phyloP scores from a whole-genome alignment of 1,284 basidiomycete genomes.

The Melampsora larici-populina region DNA sequence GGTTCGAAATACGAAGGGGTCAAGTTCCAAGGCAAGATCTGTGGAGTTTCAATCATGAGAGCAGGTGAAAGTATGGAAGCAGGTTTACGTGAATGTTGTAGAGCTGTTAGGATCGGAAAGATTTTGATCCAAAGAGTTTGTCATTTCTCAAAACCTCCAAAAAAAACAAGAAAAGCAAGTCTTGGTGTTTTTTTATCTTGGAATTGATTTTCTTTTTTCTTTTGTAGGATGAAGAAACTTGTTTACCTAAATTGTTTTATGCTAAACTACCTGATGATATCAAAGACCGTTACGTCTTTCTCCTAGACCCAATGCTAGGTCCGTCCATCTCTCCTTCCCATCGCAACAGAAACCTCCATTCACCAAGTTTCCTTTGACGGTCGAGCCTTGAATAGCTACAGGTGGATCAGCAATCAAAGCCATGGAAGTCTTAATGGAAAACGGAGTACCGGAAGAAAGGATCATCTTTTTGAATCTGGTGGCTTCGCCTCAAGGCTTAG shows the following conservation, averaged over 20 bases:
- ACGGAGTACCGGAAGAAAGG: slow-evolving; percentile 75
- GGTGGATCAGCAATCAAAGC: slow-evolving; percentile 98
- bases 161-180: neutral
- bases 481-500: slow-evolving; percentile 84
- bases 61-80: slow-evolving; percentile 58
- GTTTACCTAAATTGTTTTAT: slow-evolving; percentile 78
- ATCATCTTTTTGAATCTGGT: slow-evolving; percentile 98
- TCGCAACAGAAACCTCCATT: too few relatives aligned
- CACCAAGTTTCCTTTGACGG: neutral
- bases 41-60: slow-evolving; percentile 82
- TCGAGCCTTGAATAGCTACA: slow-evolving; percentile 64
- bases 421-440: slow-evolving; percentile 84
- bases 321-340: slow-evolving; percentile 43
- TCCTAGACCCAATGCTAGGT: slow-evolving; percentile 98
- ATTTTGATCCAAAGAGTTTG: slow-evolving; percentile 86
- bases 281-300: slow-evolving; percentile 79
- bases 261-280: slow-evolving; percentile 90
- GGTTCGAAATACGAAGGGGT: slow-evolving; percentile 81
- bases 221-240: slow-evolving; percentile 85
- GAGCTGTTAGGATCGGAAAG: slow-evolving; percentile 76
- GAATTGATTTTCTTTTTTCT: neutral
- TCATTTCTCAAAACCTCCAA: slow-evolving; percentile 8
- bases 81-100: slow-evolving; percentile 85
- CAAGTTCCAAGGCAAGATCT: slow-evolving; percentile 88
- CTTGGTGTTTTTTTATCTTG: slow-evolving; percentile 5